Conservation (phyloP, 495 filamentous ascomycete genomes). For the Bombardia bombarda region DNA sequence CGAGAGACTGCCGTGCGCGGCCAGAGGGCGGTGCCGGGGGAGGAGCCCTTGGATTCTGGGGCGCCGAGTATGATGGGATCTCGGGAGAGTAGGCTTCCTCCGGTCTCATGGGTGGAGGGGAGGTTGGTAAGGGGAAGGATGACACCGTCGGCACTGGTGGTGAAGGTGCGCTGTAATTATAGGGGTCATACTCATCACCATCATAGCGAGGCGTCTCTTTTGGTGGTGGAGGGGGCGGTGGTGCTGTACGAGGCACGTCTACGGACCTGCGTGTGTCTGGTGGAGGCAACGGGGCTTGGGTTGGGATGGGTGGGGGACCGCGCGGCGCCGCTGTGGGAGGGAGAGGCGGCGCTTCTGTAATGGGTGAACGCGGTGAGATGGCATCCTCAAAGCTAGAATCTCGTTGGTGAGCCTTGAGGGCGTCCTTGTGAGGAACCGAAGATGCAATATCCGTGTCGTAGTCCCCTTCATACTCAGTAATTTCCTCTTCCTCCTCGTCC, state of each 20-base stretch:
- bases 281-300: conserved; percentile 46
- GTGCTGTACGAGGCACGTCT: conserved; percentile 63
- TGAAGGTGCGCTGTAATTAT: conserved; percentile 50
- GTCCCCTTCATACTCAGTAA: conserved; percentile 94
- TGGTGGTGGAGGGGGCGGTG: conserved; percentile 53
- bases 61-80: conserved; percentile 10
- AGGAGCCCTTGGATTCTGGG: conserved; percentile 34
- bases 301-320: conserved; percentile 48
- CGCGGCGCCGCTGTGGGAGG: conserved; percentile 39
- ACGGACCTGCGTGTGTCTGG: conserved; percentile 41
- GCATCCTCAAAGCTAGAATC: conserved; percentile 62
- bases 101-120: conserved; percentile 33
- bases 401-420: conserved; percentile 71
- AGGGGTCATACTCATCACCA: conserved; percentile 69
- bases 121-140: conserved; percentile 43
- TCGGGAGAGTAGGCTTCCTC: conserved; percentile 21
- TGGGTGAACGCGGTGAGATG: conserved; percentile 39
- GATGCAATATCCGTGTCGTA: conserved; percentile 97
- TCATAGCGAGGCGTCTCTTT: conserved; percentile 41
- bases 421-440: conserved; percentile 82
- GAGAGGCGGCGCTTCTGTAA: conserved; percentile 32
- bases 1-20: conserved; percentile 58
- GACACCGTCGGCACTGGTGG: conserved; percentile 16
- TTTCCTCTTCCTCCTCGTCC: conserved; percentile 67
- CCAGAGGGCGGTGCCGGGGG: conserved; percentile 37